Percentiles rank a stretch among this genome's conserved stretches.
These are phyloP conservation scores for Metschnikowia peoriensis DNA, from an alignment of 805 yeast species.

Conservation along the genomic window DNA sequence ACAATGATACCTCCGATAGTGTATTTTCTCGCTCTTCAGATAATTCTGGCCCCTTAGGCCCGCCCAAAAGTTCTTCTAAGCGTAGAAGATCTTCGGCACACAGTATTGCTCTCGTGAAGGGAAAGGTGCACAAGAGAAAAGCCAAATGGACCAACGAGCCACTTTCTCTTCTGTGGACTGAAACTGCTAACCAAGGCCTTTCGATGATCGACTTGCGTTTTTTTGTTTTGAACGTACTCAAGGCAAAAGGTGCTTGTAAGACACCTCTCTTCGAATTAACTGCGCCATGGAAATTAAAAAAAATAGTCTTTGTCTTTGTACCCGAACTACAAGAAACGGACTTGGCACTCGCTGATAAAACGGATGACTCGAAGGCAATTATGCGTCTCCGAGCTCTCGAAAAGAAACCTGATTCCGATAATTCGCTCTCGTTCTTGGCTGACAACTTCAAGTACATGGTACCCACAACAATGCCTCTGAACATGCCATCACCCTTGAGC, in stretches of 20 bases:
- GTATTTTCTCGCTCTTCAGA: slow-evolving; percentile 27
- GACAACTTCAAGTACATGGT: slow-evolving; percentile 41
- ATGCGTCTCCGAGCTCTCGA: slow-evolving; percentile 4
- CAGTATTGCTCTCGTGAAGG: slow-evolving; percentile 19
- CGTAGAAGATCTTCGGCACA: slow-evolving; percentile 43
- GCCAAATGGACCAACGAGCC: slow-evolving; percentile 31
- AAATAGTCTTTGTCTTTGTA: slow-evolving; percentile 55
- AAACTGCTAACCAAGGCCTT: neutral
- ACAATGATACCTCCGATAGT: slow-evolving; percentile 20
- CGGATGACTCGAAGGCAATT: neutral
- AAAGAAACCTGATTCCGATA: neutral
- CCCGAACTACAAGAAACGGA: slow-evolving; percentile 60
- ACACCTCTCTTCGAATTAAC: slow-evolving; percentile 9
- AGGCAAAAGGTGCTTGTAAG: slow-evolving; percentile 6
- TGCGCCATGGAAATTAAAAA: slow-evolving; percentile 21
- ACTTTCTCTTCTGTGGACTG: slow-evolving; percentile 10
- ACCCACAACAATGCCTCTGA: slow-evolving; percentile 59
- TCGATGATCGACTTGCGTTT: slow-evolving; percentile 9
- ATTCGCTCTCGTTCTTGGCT: slow-evolving; percentile 33
- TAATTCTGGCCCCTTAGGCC: slow-evolving; percentile 7
- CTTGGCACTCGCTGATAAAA: neutral
- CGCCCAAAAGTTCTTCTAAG: slow-evolving; percentile 9
- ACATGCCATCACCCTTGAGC: slow-evolving; percentile 51
- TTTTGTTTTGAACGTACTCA: slow-evolving; percentile 7
- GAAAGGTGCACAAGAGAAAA: slow-evolving; percentile 29